Conservation (phyloP, 495 filamentous ascomycete genomes). For the Hypoxylon subgilvum region DNA sequence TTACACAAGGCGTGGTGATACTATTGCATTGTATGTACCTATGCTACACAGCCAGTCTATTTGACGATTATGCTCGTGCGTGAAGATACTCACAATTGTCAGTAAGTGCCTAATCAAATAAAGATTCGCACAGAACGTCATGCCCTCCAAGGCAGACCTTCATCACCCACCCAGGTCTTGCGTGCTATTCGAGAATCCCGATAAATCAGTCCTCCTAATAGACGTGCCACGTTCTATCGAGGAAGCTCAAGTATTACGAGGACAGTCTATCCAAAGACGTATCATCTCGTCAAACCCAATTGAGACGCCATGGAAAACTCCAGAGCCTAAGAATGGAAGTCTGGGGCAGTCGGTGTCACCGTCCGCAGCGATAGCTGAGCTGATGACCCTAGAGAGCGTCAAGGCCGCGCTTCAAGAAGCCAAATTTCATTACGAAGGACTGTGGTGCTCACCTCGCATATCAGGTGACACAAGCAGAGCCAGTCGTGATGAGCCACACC, state of each 20-base stretch:
- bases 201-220: conserved; percentile 46
- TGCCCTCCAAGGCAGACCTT: not conserved
- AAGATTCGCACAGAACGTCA: not conserved
- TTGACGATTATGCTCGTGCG: not conserved
- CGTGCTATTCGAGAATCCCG: conserved; percentile 49
- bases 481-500: conserved; percentile 1
- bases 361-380: conserved; percentile 50
- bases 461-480: not conserved
- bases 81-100: conserved; percentile 2
- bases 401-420: conserved; percentile 50
- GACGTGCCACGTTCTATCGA: conserved; percentile 56
- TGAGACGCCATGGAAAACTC: conserved; percentile 49
- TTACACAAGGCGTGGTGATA: too few species aligned
- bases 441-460: conserved; percentile 54
- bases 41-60: not conserved
- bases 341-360: conserved; percentile 12
- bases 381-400: conserved; percentile 53
- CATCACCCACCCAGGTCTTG: conserved; percentile 31
- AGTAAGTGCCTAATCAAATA: conserved; percentile 1
- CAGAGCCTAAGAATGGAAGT: conserved; percentile 48
- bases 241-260: conserved; percentile 50
- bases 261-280: conserved; percentile 29
- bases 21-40: not conserved
- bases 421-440: conserved; percentile 42
- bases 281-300: conserved; percentile 47